Conservation (phyloP, 345 rosid genomes). For the Linum trigynum region DNA sequence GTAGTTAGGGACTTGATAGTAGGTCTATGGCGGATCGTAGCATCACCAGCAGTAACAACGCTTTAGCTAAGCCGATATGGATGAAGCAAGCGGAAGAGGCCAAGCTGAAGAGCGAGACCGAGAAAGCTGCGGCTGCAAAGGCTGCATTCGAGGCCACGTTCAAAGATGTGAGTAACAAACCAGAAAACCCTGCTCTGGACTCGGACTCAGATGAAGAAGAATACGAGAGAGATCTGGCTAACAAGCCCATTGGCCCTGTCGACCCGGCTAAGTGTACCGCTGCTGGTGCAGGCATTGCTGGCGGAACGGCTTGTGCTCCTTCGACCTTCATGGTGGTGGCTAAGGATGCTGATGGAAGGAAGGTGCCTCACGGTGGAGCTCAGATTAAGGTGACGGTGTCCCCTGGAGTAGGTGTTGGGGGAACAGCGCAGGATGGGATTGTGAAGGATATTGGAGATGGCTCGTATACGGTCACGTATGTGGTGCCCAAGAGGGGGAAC, state of each 20-base stretch:
- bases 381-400: conserved; percentile 63
- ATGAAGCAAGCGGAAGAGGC: conserved; percentile 97
- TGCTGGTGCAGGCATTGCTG: conserved; percentile 85
- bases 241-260: conserved; percentile 81
- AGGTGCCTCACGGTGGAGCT: conserved; percentile 66
- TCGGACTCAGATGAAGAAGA: conserved; percentile 59
- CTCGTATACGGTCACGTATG: conserved; percentile 74
- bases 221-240: conserved; percentile 38
- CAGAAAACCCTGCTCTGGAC: conserved; percentile 29
- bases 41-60: conserved; percentile 6
- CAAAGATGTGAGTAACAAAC: conserved; percentile 40
- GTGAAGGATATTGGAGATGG: conserved; percentile 96
- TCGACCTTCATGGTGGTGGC: conserved; percentile 70
- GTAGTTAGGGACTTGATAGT: conserved; percentile 5
- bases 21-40: conserved; percentile 19
- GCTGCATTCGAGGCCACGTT: conserved; percentile 97
- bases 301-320: conserved; percentile 88
- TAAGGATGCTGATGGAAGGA: conserved; percentile 85
- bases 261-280: conserved; percentile 83
- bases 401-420: conserved; percentile 94
- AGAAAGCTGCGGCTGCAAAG: conserved; percentile 86
- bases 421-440: conserved; percentile 78
- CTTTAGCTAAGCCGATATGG: conserved; percentile 66
- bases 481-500: conserved; percentile 94
- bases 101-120: conserved; percentile 79